Percentiles rank a stretch among this genome's conserved stretches.
phyloP scores from a whole-genome alignment of 163 green algal species.

The Scenedesmus sp. region DNA sequence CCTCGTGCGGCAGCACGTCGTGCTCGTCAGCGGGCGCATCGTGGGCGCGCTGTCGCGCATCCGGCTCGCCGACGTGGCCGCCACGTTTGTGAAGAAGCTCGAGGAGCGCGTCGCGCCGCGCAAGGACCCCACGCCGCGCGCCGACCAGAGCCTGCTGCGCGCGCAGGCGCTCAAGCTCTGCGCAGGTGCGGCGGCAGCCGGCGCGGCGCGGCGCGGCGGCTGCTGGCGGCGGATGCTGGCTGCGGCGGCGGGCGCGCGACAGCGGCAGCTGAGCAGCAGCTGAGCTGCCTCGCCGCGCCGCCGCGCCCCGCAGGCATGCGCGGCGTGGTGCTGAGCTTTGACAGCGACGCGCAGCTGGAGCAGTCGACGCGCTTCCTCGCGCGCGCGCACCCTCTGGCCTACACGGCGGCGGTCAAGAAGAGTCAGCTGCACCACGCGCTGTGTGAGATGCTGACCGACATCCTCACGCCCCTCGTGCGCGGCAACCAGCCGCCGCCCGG shows the following conservation, averaged over 20 bases:
- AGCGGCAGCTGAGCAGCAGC: no score
- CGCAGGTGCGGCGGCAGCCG: background rate
- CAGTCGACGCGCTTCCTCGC: conserved; percentile 70
- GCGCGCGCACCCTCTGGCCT: conserved; percentile 65
- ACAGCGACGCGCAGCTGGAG: conserved; percentile 57
- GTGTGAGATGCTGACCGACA: conserved; percentile 74
- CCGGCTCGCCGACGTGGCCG: conserved; percentile 53
- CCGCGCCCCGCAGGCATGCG: conserved; percentile 54
- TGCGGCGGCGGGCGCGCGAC: no score
- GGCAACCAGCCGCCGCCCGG: conserved; percentile 53
- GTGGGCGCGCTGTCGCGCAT: conserved; percentile 61
- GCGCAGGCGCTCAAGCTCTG: conserved; percentile 51
- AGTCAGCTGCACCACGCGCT: conserved; percentile 83
- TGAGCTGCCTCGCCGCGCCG: background rate
- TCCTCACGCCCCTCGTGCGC: conserved; percentile 70
- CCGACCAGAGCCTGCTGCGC: conserved; percentile 52
- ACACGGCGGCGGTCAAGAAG: conserved; percentile 79
- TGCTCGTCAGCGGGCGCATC: conserved; percentile 45
- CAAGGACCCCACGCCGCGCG: conserved; percentile 50
- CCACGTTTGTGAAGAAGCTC: conserved; percentile 58
- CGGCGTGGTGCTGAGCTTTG: conserved; percentile 57
- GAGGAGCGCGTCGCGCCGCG: conserved; percentile 52
- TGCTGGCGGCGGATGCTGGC: no score
- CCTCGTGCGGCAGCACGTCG: conserved; percentile 38
- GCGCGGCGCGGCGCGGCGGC: no score